Evolutionary conservation across 2,329 filamentous ascomycete genomes (phyloP).

Genomic region (Sclerotinia glacialis): DNA sequence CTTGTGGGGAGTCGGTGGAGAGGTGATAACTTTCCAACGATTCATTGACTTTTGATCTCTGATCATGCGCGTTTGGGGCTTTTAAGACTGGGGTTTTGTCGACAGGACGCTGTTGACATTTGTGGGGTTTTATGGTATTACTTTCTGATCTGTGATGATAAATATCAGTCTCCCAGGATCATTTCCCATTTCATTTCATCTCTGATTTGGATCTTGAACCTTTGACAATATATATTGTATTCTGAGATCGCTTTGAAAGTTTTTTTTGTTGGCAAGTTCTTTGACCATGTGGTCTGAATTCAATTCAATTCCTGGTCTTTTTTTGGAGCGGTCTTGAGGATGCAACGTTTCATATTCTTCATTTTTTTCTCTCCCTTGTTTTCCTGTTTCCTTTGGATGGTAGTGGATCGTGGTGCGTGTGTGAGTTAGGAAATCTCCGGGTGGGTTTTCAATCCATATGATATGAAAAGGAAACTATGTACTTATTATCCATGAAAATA

Average conservation of each 20-base stretch:
- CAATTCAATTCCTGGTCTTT: too few species aligned
- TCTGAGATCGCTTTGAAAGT: conserved; percentile 8
- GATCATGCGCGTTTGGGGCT: background rate
- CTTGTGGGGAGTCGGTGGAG: background rate
- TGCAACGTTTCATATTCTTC: background rate
- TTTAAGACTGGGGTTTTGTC: too few species aligned
- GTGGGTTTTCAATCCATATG: too few species aligned
- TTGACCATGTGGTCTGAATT: background rate
- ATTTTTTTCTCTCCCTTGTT: background rate
- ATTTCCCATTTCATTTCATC: background rate
- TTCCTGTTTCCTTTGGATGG: too few species aligned
- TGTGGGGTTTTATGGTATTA: background rate
- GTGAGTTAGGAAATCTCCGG: background rate
- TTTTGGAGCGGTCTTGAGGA: background rate
- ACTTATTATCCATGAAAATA: too few species aligned
- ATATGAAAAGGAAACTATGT: too few species aligned
- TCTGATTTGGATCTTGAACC: background rate
- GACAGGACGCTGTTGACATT: background rate
- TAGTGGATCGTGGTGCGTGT: background rate
- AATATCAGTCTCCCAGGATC: background rate
- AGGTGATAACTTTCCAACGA: background rate
- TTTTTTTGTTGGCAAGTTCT: background rate
- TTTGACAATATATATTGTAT: background rate
- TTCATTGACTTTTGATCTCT: background rate
- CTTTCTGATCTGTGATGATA: conserved; percentile 5